Evolutionary conservation across 257 asterid genomes (phyloP).

Genomic region (Solanum sejunctum): DNA sequence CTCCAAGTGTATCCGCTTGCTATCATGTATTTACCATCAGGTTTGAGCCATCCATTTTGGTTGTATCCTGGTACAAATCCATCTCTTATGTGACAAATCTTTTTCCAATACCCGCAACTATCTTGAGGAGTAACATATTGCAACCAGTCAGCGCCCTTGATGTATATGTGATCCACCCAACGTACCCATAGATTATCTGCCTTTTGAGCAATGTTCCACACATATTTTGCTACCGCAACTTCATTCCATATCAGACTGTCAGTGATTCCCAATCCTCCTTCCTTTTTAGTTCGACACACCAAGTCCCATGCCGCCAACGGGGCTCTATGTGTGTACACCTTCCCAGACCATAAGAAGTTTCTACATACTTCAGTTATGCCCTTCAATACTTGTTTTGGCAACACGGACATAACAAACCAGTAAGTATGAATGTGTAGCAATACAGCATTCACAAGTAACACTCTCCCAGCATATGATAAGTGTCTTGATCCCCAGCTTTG

Average conservation of each 20-base stretch:
- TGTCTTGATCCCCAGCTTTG: background rate
- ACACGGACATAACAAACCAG: background rate
- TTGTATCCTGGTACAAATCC: background rate
- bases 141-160: background rate
- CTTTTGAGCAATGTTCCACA: background rate
- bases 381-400: background rate
- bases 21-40: background rate
- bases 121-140: background rate
- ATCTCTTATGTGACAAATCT: background rate
- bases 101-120: background rate
- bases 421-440: background rate
- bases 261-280: background rate
- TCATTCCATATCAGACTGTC: background rate
- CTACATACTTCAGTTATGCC: background rate
- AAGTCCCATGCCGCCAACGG: background rate
- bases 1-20: background rate
- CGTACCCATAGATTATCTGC: background rate
- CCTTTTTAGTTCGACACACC: background rate
- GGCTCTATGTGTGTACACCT: background rate
- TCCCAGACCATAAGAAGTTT: background rate
- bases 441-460: background rate
- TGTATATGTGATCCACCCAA: background rate
- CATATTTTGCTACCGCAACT: background rate
- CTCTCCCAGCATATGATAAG: background rate
- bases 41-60: background rate